Percentiles rank a stretch among this genome's conserved stretches.
These are phyloP conservation scores for Trichoderma koningiopsis DNA, from an alignment of 2,329 filamentous ascomycete genomes.

Conservation along the genomic window DNA sequence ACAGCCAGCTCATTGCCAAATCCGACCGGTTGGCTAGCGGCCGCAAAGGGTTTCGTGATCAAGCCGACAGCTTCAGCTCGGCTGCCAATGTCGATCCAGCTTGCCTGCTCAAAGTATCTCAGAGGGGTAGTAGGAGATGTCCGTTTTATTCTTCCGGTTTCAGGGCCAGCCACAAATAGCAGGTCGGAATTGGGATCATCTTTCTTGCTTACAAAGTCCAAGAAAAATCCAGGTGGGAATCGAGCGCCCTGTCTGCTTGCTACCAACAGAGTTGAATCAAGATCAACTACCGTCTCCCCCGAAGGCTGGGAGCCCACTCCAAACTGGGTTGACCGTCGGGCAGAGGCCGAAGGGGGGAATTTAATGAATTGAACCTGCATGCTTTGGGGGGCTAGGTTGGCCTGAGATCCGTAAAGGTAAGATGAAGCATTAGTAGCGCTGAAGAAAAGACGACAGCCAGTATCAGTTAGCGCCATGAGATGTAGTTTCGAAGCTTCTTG, in stretches of 20 bases:
- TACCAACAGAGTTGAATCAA: constrained; percentile 52
- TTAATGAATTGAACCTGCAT: constrained; percentile 99
- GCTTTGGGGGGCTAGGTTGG: constrained; percentile 74
- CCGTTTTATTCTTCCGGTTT: constrained; percentile 79
- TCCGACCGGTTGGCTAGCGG: constrained; percentile 67
- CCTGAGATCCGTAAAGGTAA: constrained; percentile 62
- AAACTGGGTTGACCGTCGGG: constrained; percentile 37
- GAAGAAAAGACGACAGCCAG: constrained; percentile 87
- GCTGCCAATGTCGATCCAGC: constrained; percentile 75
- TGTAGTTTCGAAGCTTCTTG: constrained; percentile 81
- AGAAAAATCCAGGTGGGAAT: constrained; percentile 87
- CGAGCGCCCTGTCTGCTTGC: constrained; percentile 56
- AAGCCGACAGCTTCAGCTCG: constrained; percentile 77
- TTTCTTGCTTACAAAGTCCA: constrained; percentile 74
- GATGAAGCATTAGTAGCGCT: constrained; percentile 81
- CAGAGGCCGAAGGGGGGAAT: constrained; percentile 67
- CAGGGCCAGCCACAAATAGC: constrained; percentile 84
- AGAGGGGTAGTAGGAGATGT: constrained; percentile 55
- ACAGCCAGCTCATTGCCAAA: constrained; percentile 95
- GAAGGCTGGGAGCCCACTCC: constrained; percentile 29
- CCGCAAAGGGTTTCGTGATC: constrained; percentile 71
- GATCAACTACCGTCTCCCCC: constrained; percentile 48
- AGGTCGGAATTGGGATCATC: constrained; percentile 63
- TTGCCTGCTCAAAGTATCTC: constrained; percentile 75
- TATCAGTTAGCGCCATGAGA: constrained; percentile 86